Evolutionary conservation across 352 stramenopile species (phyloP).

Genomic region (Elongisporangium anandrum): DNA sequence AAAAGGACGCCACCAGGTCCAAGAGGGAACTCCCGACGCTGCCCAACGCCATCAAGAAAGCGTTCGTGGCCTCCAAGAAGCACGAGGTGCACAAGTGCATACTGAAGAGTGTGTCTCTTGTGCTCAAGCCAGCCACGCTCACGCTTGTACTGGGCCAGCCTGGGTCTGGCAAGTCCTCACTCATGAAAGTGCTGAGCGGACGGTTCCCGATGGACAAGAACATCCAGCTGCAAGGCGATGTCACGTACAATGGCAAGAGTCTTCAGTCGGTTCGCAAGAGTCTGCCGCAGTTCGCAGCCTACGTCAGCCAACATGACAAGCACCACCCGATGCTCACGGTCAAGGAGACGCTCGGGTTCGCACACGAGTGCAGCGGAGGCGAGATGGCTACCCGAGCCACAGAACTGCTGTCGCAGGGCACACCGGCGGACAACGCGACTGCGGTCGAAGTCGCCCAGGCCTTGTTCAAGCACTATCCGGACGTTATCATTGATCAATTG

Average conservation of each 20-base stretch:
- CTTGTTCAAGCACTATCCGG: slow-evolving; percentile 22
- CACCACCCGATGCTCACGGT: too few species aligned
- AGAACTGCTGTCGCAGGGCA: slow-evolving; percentile 25
- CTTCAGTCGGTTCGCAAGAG: slow-evolving; percentile 3
- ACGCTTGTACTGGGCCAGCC: slow-evolving; percentile 26
- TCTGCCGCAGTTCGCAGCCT: too few species aligned
- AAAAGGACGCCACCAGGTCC: too few species aligned
- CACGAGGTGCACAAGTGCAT: too few species aligned
- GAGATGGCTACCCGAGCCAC: slow-evolving; percentile 20
- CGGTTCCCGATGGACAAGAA: slow-evolving; percentile 28
- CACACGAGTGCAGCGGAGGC: slow-evolving; percentile 13
- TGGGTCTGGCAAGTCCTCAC: too few species aligned
- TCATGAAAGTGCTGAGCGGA: slow-evolving; percentile 25
- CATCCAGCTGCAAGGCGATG: slow-evolving; percentile 17
- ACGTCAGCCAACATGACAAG: too few species aligned
- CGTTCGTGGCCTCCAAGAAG: too few species aligned
- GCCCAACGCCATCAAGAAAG: too few species aligned
- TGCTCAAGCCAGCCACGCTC: slow-evolving; percentile 24
- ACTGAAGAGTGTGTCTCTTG: too few species aligned
- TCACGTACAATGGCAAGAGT: slow-evolving; percentile 20
- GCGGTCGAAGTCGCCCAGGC: slow-evolving; percentile 5
- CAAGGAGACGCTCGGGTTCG: too few species aligned
- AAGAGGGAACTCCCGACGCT: too few species aligned
- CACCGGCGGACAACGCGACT: slow-evolving; percentile 15
- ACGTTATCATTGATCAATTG: slow-evolving; percentile 30